A percentile compares a stretch with the other conserved stretches of the same genome.
phyloP scores from a whole-genome alignment of 1,139 yeast genomes.

The Diutina mesorugosa region DNA sequence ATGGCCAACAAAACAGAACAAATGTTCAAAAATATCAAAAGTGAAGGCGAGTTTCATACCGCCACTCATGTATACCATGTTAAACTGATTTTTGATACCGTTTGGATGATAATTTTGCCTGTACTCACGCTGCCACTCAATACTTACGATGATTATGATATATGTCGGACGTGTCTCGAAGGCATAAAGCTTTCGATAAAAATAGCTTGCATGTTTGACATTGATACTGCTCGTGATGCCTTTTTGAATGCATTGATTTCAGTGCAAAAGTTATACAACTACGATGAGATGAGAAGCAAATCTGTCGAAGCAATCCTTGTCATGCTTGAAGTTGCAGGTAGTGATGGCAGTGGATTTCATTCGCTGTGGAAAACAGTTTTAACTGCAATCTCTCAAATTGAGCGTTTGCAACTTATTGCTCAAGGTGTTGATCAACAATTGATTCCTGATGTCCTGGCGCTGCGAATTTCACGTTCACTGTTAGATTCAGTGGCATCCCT shows the following conservation, averaged over 20 bases:
- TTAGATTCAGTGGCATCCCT: not conserved
- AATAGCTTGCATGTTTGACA: conserved; percentile 73
- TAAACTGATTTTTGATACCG: conserved; percentile 80
- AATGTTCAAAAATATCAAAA: conserved; percentile 48
- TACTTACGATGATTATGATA: conserved; percentile 71
- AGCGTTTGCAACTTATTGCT: conserved; percentile 76
- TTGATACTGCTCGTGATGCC: conserved; percentile 77
- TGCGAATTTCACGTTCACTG: conserved; percentile 20
- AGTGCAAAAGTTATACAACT: conserved; percentile 68
- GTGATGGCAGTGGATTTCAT: conserved; percentile 63
- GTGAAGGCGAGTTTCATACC: conserved; percentile 32
- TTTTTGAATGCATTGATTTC: conserved; percentile 85
- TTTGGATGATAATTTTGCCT: conserved; percentile 96
- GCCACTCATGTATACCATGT: conserved; percentile 85
- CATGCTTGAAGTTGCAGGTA: conserved; percentile 62
- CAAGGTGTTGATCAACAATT: conserved; percentile 79
- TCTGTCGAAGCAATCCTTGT: conserved; percentile 72
- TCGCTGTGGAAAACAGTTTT: conserved; percentile 77
- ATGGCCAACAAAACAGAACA: conserved; percentile 84
- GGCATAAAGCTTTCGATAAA: conserved; percentile 76
- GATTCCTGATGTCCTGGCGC: conserved; percentile 70
- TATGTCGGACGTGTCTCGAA: conserved; percentile 62
- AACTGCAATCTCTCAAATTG: conserved; percentile 78
- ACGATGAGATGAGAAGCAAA: conserved; percentile 67
- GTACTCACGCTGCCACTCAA: conserved; percentile 90